A percentile compares a stretch with the other conserved stretches of the same genome.
Conservation (phyloP, 1,284 basidiomycete genomes). For the Pyrrhoderma lamaoense region DNA sequence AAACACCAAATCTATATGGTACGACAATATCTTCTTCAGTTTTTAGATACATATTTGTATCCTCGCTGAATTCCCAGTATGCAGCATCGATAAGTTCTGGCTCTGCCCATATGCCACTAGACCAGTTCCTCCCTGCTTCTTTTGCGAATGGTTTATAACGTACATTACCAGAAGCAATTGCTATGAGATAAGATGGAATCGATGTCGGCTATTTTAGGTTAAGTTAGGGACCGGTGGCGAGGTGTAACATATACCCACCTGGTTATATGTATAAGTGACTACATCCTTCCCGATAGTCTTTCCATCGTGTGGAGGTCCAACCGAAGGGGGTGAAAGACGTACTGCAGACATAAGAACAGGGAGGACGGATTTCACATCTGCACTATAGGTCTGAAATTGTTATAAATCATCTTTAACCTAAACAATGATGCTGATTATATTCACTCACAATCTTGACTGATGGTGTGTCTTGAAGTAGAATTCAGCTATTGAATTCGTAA, state of each 20-base stretch:
- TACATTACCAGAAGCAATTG: conserved; percentile 81
- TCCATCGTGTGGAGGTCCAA: conserved; percentile 57
- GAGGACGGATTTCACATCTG: conserved; percentile 66
- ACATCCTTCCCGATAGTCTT: conserved; percentile 63
- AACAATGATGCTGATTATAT: background rate
- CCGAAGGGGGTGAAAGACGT: conserved; percentile 65
- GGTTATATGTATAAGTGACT: conserved; percentile 61
- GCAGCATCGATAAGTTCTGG: conserved; percentile 74
- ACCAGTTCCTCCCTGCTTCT: conserved; percentile 63
- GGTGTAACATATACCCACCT: conserved; percentile 38
- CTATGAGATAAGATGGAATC: conserved; percentile 83
- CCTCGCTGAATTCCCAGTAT: conserved; percentile 84
- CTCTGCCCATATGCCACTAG: conserved; percentile 84
- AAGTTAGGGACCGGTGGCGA: background rate
- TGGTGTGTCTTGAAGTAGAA: conserved; percentile 44
- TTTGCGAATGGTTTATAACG: conserved; percentile 63
- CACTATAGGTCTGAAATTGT: conserved; percentile 59
- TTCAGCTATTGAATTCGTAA: background rate
- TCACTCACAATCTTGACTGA: conserved; percentile 64
- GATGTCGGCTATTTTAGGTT: conserved; percentile 53
- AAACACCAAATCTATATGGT: conserved; percentile 83
- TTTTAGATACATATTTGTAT: conserved; percentile 74
- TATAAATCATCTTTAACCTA: background rate
- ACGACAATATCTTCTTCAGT: conserved; percentile 71
- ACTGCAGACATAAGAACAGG: conserved; percentile 82